Conservation (phyloP, 805 yeast species). For the Wickerhamiella spandovensis region DNA sequence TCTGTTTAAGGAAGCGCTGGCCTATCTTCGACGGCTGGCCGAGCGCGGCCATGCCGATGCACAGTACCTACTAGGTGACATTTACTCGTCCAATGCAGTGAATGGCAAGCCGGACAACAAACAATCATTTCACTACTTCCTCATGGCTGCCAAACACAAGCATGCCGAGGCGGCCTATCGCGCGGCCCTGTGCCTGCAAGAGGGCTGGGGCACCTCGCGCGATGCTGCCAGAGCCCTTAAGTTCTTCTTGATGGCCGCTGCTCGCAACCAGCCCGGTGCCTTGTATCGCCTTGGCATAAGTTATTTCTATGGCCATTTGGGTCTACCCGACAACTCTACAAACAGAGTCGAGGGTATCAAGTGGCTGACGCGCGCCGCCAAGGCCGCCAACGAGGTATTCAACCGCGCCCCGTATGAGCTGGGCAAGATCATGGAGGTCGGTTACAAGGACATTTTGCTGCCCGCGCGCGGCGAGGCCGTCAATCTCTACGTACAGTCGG, state of each 20-base stretch:
- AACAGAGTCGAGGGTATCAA: constrained; percentile 79
- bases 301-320: constrained; percentile 75
- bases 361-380: constrained; percentile 83
- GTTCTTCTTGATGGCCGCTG: constrained; percentile 72
- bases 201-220: constrained; percentile 83
- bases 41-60: constrained; percentile 81
- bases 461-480: constrained; percentile 74
- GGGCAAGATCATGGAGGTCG: constrained; percentile 69
- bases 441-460: constrained; percentile 76
- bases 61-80: constrained; percentile 85
- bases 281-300: constrained; percentile 87
- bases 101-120: constrained; percentile 59
- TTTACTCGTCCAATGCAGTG: constrained; percentile 69
- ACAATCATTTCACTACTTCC: constrained; percentile 66
- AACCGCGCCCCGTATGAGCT: constrained; percentile 93
- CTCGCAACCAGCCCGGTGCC: constrained; percentile 91
- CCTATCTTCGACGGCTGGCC: constrained; percentile 53
- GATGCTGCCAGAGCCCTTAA: constrained; percentile 80
- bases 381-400: constrained; percentile 67
- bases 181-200: constrained; percentile 82
- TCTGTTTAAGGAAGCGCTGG: constrained; percentile 64
- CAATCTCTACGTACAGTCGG: constrained; percentile 75
- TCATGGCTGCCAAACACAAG: constrained; percentile 84
- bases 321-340: constrained; percentile 47
- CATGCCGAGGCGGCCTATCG: constrained; percentile 87